A percentile compares a stretch with the other conserved stretches of the same genome.
Evolutionary conservation across 129 eudicot species (phyloP).

Genomic region (Erigeron canadensis): DNA sequence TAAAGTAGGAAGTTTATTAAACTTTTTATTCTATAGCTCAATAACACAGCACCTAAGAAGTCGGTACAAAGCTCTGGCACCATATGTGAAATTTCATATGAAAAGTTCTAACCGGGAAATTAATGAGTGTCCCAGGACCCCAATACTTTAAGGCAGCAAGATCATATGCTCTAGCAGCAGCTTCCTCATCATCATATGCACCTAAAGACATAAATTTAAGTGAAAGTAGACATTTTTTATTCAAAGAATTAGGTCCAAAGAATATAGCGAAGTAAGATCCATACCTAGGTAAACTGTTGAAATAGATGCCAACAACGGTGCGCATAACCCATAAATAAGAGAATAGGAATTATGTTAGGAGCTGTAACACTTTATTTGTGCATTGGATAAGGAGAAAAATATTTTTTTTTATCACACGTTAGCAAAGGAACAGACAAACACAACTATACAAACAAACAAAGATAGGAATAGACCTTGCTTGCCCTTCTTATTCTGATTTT

Average conservation of each 20-base stretch:
- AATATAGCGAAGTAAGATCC: constrained; percentile 20
- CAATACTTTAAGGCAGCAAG: constrained; percentile 98
- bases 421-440: constrained; percentile 6
- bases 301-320: constrained; percentile 24
- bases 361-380: constrained; percentile 15
- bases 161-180: constrained; percentile 99
- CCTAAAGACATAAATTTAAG: constrained; percentile 59
- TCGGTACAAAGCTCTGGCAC: neutral
- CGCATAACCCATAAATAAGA: constrained; percentile 39
- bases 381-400: constrained; percentile 21
- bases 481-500: constrained; percentile 96
- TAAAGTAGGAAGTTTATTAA: constrained; percentile 10
- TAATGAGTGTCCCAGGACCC: constrained; percentile 99
- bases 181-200: constrained; percentile 99
- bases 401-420: neutral
- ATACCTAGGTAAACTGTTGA: constrained; percentile 93
- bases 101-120: constrained; percentile 77
- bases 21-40: constrained; percentile 8
- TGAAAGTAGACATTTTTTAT: constrained; percentile 16
- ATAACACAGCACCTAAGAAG: neutral
- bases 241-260: neutral
- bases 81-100: constrained; percentile 5
- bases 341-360: constrained; percentile 35
- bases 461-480: constrained; percentile 69
- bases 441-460: constrained; percentile 1